These are phyloP conservation scores for Lipomyces anomalus DNA, from an alignment of 805 yeast species.

Conservation along the genomic window DNA sequence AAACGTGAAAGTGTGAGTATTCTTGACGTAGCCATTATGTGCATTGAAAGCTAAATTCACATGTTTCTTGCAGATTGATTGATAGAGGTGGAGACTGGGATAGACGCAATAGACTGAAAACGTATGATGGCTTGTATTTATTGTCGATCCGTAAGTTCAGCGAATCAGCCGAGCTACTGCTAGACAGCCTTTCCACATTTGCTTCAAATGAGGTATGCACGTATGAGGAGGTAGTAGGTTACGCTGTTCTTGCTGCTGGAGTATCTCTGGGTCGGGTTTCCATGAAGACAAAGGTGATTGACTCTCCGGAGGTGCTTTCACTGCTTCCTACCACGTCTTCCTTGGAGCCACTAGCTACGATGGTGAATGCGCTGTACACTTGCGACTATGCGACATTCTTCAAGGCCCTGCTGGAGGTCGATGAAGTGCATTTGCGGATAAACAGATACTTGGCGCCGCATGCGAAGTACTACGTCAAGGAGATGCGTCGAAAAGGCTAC, in stretches of 20 bases:
- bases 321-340: conserved; percentile 64
- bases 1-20: conserved; percentile 45
- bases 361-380: conserved; percentile 80
- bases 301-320: conserved; percentile 87
- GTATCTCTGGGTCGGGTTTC: conserved; percentile 77
- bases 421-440: conserved; percentile 61
- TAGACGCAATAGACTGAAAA: conserved; percentile 88
- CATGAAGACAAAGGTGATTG: conserved; percentile 76
- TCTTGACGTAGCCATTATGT: no score
- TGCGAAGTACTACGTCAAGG: conserved; percentile 78
- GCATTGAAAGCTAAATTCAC: no score
- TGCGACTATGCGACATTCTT: conserved; percentile 81
- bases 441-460: conserved; percentile 69
- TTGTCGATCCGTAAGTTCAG: conserved; percentile 80
- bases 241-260: conserved; percentile 83
- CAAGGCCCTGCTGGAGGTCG: conserved; percentile 67
- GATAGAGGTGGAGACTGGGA: conserved; percentile 99
- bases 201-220: conserved; percentile 86
- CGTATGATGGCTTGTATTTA: conserved; percentile 78
- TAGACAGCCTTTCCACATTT: conserved; percentile 90
- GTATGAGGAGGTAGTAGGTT: conserved; percentile 84
- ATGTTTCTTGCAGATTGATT: conserved; percentile 54
- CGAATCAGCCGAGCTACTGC: conserved; percentile 78
- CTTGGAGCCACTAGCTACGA: conserved; percentile 71
- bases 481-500: conserved; percentile 91